A percentile compares a stretch with the other conserved stretches of the same genome.
Evolutionary conservation across 345 rosid genomes (phyloP).

Genomic region (Corchorus capsularis): DNA sequence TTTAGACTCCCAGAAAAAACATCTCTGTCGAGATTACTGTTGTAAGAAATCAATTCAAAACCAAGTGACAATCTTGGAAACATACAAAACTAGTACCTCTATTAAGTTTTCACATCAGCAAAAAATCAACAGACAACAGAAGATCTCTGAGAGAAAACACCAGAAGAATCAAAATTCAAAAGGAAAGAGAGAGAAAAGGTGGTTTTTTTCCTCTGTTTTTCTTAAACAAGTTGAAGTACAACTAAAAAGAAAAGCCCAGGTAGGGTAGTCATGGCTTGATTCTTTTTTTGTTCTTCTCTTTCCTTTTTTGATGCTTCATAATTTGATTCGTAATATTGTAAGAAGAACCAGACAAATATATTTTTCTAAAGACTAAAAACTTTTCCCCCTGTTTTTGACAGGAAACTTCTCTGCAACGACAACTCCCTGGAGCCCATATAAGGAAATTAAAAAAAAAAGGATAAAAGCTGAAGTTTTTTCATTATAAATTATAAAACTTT

Average conservation of each 20-base stretch:
- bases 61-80: neutral
- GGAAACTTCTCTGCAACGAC: neutral
- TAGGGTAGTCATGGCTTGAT: neutral
- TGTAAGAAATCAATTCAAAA: conserved; percentile 4
- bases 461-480: neutral
- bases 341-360: neutral
- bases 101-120: neutral
- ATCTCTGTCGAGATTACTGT: too few species aligned
- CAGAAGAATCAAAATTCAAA: neutral
- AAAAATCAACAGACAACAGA: neutral
- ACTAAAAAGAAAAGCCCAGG: neutral
- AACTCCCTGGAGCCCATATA: neutral
- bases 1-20: neutral
- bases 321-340: neutral
- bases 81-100: neutral
- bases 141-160: neutral
- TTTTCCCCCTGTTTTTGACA: neutral
- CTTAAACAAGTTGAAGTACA: neutral
- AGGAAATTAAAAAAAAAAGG: neutral
- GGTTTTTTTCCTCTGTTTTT: neutral
- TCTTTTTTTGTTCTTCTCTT: too few species aligned
- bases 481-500: neutral
- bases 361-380: neutral
- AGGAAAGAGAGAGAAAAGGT: neutral
- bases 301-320: too few species aligned